phyloP scores from a whole-genome alignment of 805 yeast species.

The Wickerhamomyces bovis region DNA sequence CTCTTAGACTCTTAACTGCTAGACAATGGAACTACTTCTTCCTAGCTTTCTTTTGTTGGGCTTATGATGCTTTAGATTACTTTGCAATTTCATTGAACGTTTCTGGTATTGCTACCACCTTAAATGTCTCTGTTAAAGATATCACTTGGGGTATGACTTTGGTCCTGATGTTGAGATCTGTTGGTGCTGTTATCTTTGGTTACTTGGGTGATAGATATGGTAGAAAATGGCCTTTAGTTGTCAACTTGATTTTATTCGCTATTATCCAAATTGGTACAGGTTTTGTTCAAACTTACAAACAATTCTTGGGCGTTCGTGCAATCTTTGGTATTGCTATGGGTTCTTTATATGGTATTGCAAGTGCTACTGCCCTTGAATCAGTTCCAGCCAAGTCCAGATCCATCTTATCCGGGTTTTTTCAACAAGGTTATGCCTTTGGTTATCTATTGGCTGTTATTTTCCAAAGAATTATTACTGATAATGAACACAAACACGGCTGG shows the following conservation, averaged over 20 bases:
- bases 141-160: constrained; percentile 56
- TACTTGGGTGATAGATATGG: constrained; percentile 55
- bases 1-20: constrained; percentile 40
- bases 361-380: constrained; percentile 38
- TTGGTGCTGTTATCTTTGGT: constrained; percentile 61
- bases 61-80: constrained; percentile 63
- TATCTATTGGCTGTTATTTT: constrained; percentile 60
- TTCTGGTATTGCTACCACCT: constrained; percentile 37
- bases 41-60: constrained; percentile 53
- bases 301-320: constrained; percentile 58
- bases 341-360: constrained; percentile 38
- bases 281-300: constrained; percentile 48
- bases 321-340: constrained; percentile 56
- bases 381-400: constrained; percentile 50
- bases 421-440: constrained; percentile 76
- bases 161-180: constrained; percentile 62
- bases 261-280: constrained; percentile 59
- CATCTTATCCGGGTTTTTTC: constrained; percentile 60
- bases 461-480: constrained; percentile 55
- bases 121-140: constrained; percentile 40
- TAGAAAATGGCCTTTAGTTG: constrained; percentile 50
- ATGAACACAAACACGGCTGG: constrained; percentile 45
- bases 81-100: constrained; percentile 52
- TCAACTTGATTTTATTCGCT: constrained; percentile 40
- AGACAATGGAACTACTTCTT: constrained; percentile 50